Evolutionary conservation across 352 stramenopile species (phyloP).

Genomic region (Globisporangium sylvaticum): DNA sequence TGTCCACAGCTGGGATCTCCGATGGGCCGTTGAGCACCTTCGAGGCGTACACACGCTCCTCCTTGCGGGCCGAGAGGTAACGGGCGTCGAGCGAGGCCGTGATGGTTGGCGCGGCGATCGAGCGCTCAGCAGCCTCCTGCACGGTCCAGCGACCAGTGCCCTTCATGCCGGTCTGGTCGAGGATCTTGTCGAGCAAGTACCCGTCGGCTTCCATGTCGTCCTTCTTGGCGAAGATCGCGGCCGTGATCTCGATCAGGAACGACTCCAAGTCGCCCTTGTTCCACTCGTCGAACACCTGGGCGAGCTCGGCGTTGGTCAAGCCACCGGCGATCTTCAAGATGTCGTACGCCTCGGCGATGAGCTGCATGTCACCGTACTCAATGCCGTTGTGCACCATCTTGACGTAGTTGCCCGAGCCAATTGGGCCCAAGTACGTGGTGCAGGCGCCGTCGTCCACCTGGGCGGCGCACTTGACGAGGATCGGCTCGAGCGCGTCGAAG

Average conservation of each 20-base stretch:
- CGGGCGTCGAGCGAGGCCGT: slow-evolving; percentile 94
- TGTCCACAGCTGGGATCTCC: slow-evolving; percentile 90
- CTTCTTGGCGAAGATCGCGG: slow-evolving; percentile 96
- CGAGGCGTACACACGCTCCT: slow-evolving; percentile 92
- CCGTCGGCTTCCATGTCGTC: slow-evolving; percentile 90
- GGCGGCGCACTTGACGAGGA: slow-evolving; percentile 96
- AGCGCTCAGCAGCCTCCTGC: slow-evolving; percentile 94
- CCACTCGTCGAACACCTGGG: slow-evolving; percentile 94
- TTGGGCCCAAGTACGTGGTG: slow-evolving; percentile 95
- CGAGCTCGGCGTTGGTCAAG: slow-evolving; percentile 90
- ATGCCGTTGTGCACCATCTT: slow-evolving; percentile 99
- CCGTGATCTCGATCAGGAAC: slow-evolving; percentile 99
- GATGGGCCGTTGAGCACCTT: slow-evolving; percentile 92
- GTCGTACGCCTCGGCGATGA: slow-evolving; percentile 98
- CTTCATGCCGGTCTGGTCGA: slow-evolving; percentile 99
- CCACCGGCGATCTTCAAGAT: slow-evolving; percentile 93
- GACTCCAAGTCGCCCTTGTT: slow-evolving; percentile 96
- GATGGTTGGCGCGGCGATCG: slow-evolving; percentile 96
- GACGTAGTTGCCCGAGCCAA: slow-evolving; percentile 98
- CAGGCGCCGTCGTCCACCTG: slow-evolving; percentile 94
- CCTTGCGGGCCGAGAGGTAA: slow-evolving; percentile 95
- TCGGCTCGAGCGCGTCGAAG: slow-evolving; percentile 96
- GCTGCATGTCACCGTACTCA: slow-evolving; percentile 99
- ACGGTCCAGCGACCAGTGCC: slow-evolving; percentile 97
- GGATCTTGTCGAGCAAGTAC: slow-evolving; percentile 94